These are phyloP conservation scores for Pluteus cervinus DNA, from an alignment of 768 basidiomycete genomes.

Conservation along the genomic window DNA sequence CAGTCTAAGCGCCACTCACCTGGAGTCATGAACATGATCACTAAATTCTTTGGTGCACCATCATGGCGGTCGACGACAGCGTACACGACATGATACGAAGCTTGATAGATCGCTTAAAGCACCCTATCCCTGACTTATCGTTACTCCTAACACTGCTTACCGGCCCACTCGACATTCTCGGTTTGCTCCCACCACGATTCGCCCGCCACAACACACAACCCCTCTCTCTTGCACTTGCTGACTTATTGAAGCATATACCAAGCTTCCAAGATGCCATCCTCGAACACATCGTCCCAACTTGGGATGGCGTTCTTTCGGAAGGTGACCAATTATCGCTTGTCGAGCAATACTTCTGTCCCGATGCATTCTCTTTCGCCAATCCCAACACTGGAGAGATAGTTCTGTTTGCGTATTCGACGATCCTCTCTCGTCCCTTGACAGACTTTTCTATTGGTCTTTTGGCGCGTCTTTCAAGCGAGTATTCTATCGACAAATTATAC, in stretches of 20 bases:
- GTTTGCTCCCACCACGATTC: constrained; percentile 57
- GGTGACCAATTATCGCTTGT: constrained; percentile 38
- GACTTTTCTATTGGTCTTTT: constrained; percentile 48
- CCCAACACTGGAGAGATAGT: constrained; percentile 47
- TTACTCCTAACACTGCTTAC: constrained; percentile 51
- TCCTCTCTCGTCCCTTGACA: constrained; percentile 45
- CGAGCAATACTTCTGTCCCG: constrained; percentile 73
- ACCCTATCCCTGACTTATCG: constrained; percentile 40
- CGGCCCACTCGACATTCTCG: constrained; percentile 49
- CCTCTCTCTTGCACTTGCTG: constrained; percentile 23
- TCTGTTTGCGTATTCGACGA: constrained; percentile 55
- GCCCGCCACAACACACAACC: constrained; percentile 34
- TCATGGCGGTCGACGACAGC: too few species aligned
- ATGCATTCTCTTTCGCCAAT: constrained; percentile 46
- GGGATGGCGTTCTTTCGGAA: constrained; percentile 53
- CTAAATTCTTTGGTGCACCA: too few species aligned
- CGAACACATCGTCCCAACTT: constrained; percentile 60
- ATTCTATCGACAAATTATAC: constrained; percentile 67
- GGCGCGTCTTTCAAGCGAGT: constrained; percentile 46
- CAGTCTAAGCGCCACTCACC: too few species aligned
- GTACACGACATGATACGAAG: constrained; percentile 26
- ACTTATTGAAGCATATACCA: constrained; percentile 37
- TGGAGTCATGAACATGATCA: too few species aligned
- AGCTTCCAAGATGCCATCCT: constrained; percentile 62
- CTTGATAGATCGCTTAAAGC: constrained; percentile 37